These are phyloP conservation scores for Friedmanniomyces simplex DNA, from an alignment of 495 filamentous ascomycete genomes.

Conservation along the genomic window DNA sequence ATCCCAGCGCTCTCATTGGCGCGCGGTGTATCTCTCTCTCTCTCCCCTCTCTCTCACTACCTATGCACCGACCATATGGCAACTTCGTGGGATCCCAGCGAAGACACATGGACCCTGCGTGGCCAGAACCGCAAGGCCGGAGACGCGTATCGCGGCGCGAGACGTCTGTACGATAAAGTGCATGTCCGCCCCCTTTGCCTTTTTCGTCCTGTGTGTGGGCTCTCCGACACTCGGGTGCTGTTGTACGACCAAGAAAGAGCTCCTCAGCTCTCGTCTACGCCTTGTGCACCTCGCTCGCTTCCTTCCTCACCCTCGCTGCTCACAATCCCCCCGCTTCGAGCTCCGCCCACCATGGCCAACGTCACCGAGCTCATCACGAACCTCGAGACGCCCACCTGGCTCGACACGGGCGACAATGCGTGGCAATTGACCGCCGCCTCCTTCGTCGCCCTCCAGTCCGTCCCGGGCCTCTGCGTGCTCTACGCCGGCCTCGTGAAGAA, in stretches of 20 bases:
- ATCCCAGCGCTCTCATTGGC: background rate
- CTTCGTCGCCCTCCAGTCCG: conserved; percentile 42
- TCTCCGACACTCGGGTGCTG: background rate
- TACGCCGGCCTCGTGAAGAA: conserved; percentile 48
- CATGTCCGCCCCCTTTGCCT: no score
- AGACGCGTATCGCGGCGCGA: background rate
- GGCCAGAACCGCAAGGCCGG: background rate
- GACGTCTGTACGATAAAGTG: no score
- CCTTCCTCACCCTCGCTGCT: background rate
- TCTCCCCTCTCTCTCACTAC: background rate
- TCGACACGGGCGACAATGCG: conserved; percentile 44
- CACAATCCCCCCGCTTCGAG: background rate
- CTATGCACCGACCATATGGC: background rate
- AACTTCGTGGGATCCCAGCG: background rate
- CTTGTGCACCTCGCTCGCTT: background rate
- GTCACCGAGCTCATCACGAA: background rate
- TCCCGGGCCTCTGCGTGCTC: conserved; percentile 46
- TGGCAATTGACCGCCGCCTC: conserved; percentile 49
- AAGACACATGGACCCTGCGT: background rate
- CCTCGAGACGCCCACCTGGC: conserved; percentile 31
- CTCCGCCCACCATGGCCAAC: background rate
- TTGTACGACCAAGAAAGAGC: background rate
- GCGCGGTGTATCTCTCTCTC: background rate
- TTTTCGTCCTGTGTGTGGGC: no score
- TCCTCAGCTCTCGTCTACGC: background rate